These are phyloP conservation scores for Raphanus hybrid DNA, from an alignment of 441 rosid species.

Conservation along the genomic window DNA sequence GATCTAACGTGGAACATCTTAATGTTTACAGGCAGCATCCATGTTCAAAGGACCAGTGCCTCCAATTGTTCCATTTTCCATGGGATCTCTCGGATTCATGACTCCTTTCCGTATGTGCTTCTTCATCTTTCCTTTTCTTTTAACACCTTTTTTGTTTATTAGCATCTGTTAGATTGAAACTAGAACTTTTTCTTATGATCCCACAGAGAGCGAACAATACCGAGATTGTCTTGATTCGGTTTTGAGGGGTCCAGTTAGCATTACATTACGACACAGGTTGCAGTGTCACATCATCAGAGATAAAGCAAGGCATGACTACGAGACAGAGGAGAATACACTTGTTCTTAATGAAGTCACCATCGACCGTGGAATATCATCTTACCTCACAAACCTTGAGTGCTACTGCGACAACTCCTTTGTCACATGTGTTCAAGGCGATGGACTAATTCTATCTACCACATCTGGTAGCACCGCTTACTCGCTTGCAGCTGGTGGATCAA, in stretches of 20 bases:
- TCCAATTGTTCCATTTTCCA: conserved; percentile 90
- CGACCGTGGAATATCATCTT: too few relatives aligned
- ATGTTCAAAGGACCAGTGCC: conserved; percentile 99
- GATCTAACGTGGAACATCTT: conserved; percentile 14
- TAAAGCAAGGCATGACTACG: conserved; percentile 67
- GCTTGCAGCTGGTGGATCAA: too few relatives aligned
- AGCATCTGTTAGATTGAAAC: conserved; percentile 46
- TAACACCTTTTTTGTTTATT: conserved; percentile 13
- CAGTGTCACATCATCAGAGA: conserved; percentile 86
- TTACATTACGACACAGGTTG: conserved; percentile 88
- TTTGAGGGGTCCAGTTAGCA: conserved; percentile 88
- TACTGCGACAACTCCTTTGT: too few relatives aligned
- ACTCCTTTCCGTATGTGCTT: conserved; percentile 41
- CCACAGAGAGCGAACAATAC: conserved; percentile 89
- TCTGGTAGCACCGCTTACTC: too few relatives aligned
- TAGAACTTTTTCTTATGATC: conserved; percentile 33
- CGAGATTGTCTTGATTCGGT: conserved; percentile 78
- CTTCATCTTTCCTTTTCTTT: background rate
- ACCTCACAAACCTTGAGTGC: too few relatives aligned
- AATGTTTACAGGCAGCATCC: conserved; percentile 80
- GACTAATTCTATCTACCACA: too few relatives aligned
- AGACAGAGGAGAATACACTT: too few relatives aligned
- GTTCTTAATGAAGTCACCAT: too few relatives aligned
- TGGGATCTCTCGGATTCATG: conserved; percentile 84
- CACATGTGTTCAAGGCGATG: too few relatives aligned